A percentile compares a stretch with the other conserved stretches of the same genome.
Evolutionary conservation across 2,329 filamentous ascomycete species (phyloP).

Genomic region (Corinectria fuckeliana): DNA sequence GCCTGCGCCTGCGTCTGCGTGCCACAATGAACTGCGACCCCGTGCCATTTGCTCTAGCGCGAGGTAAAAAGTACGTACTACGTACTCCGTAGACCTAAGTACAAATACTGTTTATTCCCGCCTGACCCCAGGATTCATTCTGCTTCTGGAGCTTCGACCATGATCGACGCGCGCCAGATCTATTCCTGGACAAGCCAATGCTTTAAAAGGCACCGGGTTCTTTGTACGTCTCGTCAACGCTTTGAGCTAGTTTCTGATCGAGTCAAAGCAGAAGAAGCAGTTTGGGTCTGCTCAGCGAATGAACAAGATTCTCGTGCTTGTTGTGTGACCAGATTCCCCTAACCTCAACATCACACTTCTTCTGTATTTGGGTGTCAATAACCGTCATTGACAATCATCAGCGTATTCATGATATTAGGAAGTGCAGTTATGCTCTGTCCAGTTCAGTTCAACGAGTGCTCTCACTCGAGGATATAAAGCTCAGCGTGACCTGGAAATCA

Average conservation of each 20-base stretch:
- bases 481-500: too few relatives aligned
- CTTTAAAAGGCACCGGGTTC: background rate
- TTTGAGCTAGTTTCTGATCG: background rate
- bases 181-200: constrained; percentile 10
- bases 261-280: background rate
- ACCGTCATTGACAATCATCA: background rate
- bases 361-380: constrained; percentile 1
- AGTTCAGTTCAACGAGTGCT: background rate
- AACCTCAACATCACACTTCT: background rate
- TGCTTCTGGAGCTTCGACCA: background rate
- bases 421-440: background rate
- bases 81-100: background rate
- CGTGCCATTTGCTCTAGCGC: constrained; percentile 11
- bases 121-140: constrained; percentile 5
- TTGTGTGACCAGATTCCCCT: background rate
- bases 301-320: background rate
- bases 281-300: background rate
- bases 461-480: background rate
- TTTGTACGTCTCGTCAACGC: background rate
- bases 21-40: constrained; percentile 16
- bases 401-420: background rate
- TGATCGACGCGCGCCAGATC: constrained; percentile 11
- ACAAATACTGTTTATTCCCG: constrained; percentile 16
- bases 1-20: background rate
- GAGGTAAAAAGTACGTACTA: background rate